Evolutionary conservation across 169 alveolate genomes (phyloP), one percentile per base, ranked within the genome.

Genomic region (Plasmodium ovale): DNA sequence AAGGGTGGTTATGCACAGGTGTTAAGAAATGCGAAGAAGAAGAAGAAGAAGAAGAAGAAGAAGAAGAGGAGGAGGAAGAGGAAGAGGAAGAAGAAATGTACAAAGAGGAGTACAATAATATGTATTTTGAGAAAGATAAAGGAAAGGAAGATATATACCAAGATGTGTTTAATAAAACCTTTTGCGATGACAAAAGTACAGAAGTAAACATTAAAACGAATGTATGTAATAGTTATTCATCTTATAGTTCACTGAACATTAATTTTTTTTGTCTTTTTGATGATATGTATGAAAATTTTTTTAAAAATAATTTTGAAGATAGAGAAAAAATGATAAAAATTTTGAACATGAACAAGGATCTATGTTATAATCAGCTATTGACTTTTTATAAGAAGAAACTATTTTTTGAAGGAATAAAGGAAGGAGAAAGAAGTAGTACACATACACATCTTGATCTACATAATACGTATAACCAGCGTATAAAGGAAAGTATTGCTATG

Each of bases 221-320:
- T 33, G 37, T 59, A 31, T 59, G 44, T 35, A 74, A 60, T 10
- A n/a, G 44, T 37, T 74, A 25, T 51, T 59, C 74, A 6, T 74
- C 74, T 3, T 58, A 74, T 51, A 74, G 42, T 19, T 74, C 88
- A n/a, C 54, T 74, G 54, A 74, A 74, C 14, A 74, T 74, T 23
- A 60, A 74, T 60, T 74, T 74, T 5, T 74, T 74, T 56, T 59
- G 42, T 25, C 39, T 74, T 6, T 74, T 74, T 74, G 74, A 74
- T 65, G 88, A 74, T 44, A 74, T 74, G 74, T 74, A 74, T 51
- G 74, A 59, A 7, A 74, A 74, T 29, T 74, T 74, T 60, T 74
- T 74, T 74, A 74, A 33, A 25, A 27, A 39, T 10, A 39, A 74
- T 58, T 74, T 59, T 74, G 31, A 74, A 10, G 88, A 74, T 39